Conservation (phyloP, 441 rosid genomes). For the Theobroma grandiflorum region DNA sequence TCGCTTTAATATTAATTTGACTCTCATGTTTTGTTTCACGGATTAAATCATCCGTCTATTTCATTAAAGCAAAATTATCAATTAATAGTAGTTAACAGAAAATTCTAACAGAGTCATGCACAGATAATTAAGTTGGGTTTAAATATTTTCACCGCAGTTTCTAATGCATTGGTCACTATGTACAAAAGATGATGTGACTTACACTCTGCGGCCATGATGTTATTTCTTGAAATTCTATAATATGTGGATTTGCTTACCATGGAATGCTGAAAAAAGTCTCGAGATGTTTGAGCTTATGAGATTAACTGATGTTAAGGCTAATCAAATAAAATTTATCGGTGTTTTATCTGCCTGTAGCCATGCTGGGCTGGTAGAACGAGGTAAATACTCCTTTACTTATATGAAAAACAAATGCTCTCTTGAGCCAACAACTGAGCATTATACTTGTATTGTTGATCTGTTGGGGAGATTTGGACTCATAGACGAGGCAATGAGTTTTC, state of each 20-base stretch:
- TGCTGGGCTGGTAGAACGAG: constrained; percentile 51
- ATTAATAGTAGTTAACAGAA: no score
- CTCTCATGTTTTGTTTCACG: no score
- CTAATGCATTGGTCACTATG: constrained; percentile 52
- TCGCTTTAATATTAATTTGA: no score
- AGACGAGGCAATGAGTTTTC: constrained; percentile 46
- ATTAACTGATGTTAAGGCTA: constrained; percentile 42
- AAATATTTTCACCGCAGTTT: constrained; percentile 36
- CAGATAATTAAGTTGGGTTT: constrained; percentile 38
- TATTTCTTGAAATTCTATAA: constrained; percentile 55
- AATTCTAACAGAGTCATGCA: constrained; percentile 34
- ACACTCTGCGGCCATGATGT: constrained; percentile 46
- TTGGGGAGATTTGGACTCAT: constrained; percentile 49
- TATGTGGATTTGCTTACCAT: constrained; percentile 49
- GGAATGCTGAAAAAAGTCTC: constrained; percentile 43
- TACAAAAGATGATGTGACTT: constrained; percentile 52
- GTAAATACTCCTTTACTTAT: constrained; percentile 46
- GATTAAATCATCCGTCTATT: no score
- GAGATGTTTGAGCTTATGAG: constrained; percentile 50
- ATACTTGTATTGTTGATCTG: constrained; percentile 48
- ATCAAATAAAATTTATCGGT: constrained; percentile 45
- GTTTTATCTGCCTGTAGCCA: constrained; percentile 52
- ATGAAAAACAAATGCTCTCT: constrained; percentile 41
- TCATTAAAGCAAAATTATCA: no score
- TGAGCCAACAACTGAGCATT: constrained; percentile 45